Percentiles rank a stretch among this genome's conserved stretches.
These are phyloP conservation scores for Acorus gramineus DNA, from an alignment of 106 monocot genomes.

Conservation along the genomic window DNA sequence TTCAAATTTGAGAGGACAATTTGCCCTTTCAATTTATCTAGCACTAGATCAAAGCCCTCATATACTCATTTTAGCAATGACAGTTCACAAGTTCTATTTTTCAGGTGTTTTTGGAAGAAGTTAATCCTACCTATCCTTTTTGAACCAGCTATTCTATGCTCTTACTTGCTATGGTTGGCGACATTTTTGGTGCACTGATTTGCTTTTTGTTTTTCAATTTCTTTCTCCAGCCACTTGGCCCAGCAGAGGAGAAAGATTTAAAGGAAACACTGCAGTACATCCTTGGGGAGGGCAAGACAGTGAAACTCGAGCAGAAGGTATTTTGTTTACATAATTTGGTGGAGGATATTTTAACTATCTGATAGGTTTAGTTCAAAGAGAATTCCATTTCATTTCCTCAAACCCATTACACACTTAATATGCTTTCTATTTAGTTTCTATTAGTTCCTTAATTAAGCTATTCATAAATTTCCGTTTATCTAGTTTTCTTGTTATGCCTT, in stretches of 20 bases:
- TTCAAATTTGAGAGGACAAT: too few relatives aligned
- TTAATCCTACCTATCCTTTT: background rate
- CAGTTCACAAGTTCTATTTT: too few relatives aligned
- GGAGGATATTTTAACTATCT: too few relatives aligned
- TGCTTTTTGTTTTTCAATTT: background rate
- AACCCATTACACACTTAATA: too few relatives aligned
- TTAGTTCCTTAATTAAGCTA: too few relatives aligned
- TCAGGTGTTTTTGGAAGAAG: too few relatives aligned
- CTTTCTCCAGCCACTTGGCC: conserved; percentile 67
- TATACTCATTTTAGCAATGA: too few relatives aligned
- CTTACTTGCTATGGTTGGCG: background rate
- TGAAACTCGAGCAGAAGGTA: conserved; percentile 85
- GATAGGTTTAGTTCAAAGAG: too few relatives aligned
- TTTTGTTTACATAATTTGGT: background rate
- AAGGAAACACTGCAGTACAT: conserved; percentile 61
- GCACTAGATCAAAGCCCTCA: too few relatives aligned
- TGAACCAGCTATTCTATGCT: background rate
- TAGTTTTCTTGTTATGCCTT: background rate
- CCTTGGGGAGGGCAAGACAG: conserved; percentile 67
- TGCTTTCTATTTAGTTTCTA: too few relatives aligned
- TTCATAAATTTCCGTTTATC: background rate
- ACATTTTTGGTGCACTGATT: background rate
- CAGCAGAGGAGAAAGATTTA: conserved; percentile 79
- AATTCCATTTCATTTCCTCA: too few relatives aligned
- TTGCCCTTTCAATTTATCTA: too few relatives aligned